Evolutionary conservation across 2,329 filamentous ascomycete genomes (phyloP), one percentile per base, ranked within the genome.

Genomic region (Ciborinia camelliae): DNA sequence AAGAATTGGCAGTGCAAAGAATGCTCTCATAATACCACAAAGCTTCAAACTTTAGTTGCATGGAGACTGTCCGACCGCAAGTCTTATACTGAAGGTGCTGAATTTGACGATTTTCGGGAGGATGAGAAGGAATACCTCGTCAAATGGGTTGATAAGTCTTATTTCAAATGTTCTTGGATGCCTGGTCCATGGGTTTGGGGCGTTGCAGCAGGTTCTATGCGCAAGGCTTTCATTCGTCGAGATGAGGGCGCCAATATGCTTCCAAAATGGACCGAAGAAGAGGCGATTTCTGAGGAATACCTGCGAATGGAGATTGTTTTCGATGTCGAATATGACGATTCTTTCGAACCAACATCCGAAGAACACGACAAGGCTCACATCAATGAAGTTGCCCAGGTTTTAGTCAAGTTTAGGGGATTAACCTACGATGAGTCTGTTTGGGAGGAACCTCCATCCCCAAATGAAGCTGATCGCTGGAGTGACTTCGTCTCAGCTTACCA

Each of bases 331-430:
- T 95, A 89, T 73, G 84, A 79, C 7, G 84, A 84, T 69, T 80
- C 75, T 28, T 73, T 77, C 6, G 77, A 66, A 7, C 77, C 85
- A 14, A 82, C 83, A 39, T 86, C 84, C 32, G 86, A 90, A 69
- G 85, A 88, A 60, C 82, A 89, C 20, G 91, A 95, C 71, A 81
- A 92, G 66, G 83, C 83, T 45, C 86, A 90, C 5, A 87, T 94
- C 48, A 82, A 84, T 41, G 84, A 92, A 69, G 86, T 99, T 28
- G 82, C 86, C 58, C 84, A 87, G 71, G 88, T 92, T 0, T 84
- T 89, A 55, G 90, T 96, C 78, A 99, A 99, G 75, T 98, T 93
- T 76, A 92, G 96, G 76, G 95, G 95, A 15, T 83, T 99, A 9
- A 84, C 88, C 6, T 98, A 99, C 73, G 92, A 97, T 68, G 92